Evolutionary conservation across 1,139 yeast species (phyloP), one percentile per base, ranked within the genome.

Genomic region (Yarrowia galli): DNA sequence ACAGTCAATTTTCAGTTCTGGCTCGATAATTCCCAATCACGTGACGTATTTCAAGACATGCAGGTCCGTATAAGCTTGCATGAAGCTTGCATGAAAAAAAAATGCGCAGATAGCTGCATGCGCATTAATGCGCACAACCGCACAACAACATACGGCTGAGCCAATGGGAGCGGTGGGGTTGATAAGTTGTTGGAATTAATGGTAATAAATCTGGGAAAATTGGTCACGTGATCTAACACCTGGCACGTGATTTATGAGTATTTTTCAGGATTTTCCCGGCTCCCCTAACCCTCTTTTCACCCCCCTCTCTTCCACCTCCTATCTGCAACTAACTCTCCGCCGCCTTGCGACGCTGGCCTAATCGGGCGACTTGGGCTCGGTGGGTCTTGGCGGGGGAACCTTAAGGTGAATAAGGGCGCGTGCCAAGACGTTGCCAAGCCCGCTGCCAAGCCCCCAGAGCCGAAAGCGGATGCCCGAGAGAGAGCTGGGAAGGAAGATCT

Each of bases 71-170:
- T 53, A 53, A 53, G 45, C 25, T 36, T 36, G 60, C 32, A n/a
- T n/a, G n/a, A n/a, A n/a, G n/a, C n/a, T n/a, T n/a, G n/a, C n/a
- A n/a, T 53, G 45, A 20, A 20, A 25, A 49, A 51, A 53, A 53
- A 36, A 36, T 53, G 60, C 60, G 45, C 60, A 36, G 60, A 53
- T 53, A 53, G 25, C n/a, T 53, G 60, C 60, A 53, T 53, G 60
- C 58, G 20, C 28, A 18, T 10, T 51, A n/a, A 35, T 51, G 58
- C 45, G 32, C 45, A 18, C 23, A n/a, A n/a, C n/a, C n/a, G n/a
- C n/a, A n/a, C n/a, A n/a, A n/a, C n/a, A 36, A 53, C 43, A 53
- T 22, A 53, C 60, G 60, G 60, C 60, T 53, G 60, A 35, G 13
- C 28, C 60, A 53, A 53, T 53, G 40, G 18, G 56, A 49, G 25